Base-by-base conservation (phyloP, 2,329 filamentous ascomycete species). In the Fonsecaea multimorphosa region DNA sequence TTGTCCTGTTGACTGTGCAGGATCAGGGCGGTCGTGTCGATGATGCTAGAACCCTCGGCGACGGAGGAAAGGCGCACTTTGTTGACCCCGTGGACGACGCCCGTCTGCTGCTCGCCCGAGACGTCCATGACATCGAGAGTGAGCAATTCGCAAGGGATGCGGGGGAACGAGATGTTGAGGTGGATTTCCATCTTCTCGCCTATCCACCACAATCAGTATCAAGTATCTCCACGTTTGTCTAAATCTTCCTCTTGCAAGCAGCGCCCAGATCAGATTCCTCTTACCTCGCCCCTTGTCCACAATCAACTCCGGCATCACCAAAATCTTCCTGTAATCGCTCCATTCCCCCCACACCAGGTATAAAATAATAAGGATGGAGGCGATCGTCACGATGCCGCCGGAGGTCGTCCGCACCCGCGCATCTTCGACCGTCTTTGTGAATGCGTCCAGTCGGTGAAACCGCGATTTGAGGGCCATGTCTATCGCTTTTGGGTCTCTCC, bases 91-190 rank as follows among this genome's bases (percentile, higher is more conserved):
- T 97, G 93, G 78, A 92, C 89, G 65, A 99, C 91, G 59, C 94
- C 95, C 73, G 93, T 91, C 78, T 99, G 95, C 76, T 97, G 91
- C 79, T 99, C 95, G 69, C 95, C 95, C 24, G 93, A 97, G 29
- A 98, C 94, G 80, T 99, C 95, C 95, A 99, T 99, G 63, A 99
- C 94, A 78, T 99, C 95, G 73, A 99, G 89, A 12, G 95, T 97
- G 71, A 98, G 84, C 58, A 99, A 87, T 79, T 98, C 94, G 81
- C 95, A 99, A 9, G 95, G 95, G 72, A 99, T 86, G 69, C 89
- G 89, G 9, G 95, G 95, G 77, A 99, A 99, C 54, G 92, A 95
- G 66, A 99, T 89, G 82, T 99, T 99, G 79, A 99, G 86, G 78
- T 97, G 93, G 71, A 99, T 99, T 78, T 98, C 95, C 94, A 99